These are phyloP conservation scores for Ascocoryne sarcoides DNA, from an alignment of 2,329 filamentous ascomycete genomes.

Conservation along the genomic window DNA sequence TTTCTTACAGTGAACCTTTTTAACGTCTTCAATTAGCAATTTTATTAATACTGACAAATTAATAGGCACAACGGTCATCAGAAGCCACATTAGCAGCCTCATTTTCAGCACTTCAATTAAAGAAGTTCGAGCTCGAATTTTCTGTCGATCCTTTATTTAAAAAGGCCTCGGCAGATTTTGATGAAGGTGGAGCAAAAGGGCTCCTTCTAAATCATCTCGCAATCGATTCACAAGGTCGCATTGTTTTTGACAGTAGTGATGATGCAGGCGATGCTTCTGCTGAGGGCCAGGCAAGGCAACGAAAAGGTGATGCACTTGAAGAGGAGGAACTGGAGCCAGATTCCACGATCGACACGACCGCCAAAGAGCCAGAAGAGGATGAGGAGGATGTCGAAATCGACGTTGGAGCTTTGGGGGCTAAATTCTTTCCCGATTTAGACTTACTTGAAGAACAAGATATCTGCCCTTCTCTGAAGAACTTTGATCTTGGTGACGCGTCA, in stretches of 20 bases:
- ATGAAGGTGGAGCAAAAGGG: slow-evolving; percentile 94
- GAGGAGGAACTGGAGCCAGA: slow-evolving; percentile 34
- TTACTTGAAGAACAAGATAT: slow-evolving; percentile 79
- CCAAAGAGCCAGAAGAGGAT: slow-evolving; percentile 37
- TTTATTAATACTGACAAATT: slow-evolving; percentile 17
- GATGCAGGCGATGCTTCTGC: slow-evolving; percentile 53
- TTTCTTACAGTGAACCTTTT: no score
- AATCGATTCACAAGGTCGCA: slow-evolving; percentile 83
- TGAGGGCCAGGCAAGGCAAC: slow-evolving; percentile 22
- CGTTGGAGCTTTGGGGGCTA: slow-evolving; percentile 60
- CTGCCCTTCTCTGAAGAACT: slow-evolving; percentile 88
- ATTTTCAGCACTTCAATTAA: slow-evolving; percentile 81
- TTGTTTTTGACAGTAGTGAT: slow-evolving; percentile 97
- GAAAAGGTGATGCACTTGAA: slow-evolving; percentile 57
- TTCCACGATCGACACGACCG: slow-evolving; percentile 27
- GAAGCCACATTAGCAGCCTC: slow-evolving; percentile 89
- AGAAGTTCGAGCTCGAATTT: slow-evolving; percentile 97
- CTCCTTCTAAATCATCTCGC: slow-evolving; percentile 92
- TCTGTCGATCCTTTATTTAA: slow-evolving; percentile 98
- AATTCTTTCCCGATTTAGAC: slow-evolving; percentile 78
- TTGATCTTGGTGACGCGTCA: slow-evolving; percentile 80
- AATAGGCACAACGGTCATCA: slow-evolving; percentile 62
- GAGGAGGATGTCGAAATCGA: slow-evolving; percentile 67
- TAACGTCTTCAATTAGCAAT: no score
- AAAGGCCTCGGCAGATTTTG: slow-evolving; percentile 95